Conservation (phyloP, 1,284 basidiomycete species). For the Microbotryomycetes sp. region DNA sequence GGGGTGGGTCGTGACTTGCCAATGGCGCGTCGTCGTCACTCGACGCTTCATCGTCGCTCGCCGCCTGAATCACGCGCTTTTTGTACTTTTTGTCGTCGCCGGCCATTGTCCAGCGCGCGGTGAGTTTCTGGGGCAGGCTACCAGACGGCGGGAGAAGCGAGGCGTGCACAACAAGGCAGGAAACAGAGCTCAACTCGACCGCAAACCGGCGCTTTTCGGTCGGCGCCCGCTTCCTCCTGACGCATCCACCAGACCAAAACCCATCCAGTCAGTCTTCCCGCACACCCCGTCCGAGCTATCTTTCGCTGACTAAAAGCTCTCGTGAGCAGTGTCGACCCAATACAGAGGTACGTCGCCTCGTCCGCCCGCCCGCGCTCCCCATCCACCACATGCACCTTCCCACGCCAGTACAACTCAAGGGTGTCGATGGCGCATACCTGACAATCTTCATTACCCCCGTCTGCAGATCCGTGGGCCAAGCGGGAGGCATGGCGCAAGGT, state of each 20-base stretch:
- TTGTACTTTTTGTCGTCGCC: slow-evolving; percentile 6
- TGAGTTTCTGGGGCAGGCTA: too few species aligned
- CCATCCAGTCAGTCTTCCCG: too few species aligned
- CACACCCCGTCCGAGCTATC: too few species aligned
- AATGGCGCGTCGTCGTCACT: slow-evolving; percentile 42
- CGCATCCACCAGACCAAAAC: neutral
- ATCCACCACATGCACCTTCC: neutral
- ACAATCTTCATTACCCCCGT: too few species aligned
- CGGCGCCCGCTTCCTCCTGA: too few species aligned
- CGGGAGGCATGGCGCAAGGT: slow-evolving; percentile 82
- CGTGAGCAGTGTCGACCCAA: neutral
- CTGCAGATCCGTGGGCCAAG: slow-evolving; percentile 79
- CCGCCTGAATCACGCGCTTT: slow-evolving; percentile 34
- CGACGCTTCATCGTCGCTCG: slow-evolving; percentile 24
- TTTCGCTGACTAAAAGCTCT: too few species aligned
- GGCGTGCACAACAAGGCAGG: too few species aligned
- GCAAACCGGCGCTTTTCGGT: neutral
- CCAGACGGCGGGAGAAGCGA: too few species aligned
- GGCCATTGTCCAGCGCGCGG: slow-evolving; percentile 26
- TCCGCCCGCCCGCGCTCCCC: neutral
- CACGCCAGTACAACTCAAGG: too few species aligned
- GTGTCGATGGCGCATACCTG: too few species aligned
- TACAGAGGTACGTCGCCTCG: slow-evolving; percentile 4
- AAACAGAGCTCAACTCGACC: neutral
- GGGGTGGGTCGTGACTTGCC: slow-evolving; percentile 33